Evolutionary conservation across 805 yeast genomes (phyloP), one percentile per base, ranked within the genome.

Genomic region (Spathaspora passalidarum): DNA sequence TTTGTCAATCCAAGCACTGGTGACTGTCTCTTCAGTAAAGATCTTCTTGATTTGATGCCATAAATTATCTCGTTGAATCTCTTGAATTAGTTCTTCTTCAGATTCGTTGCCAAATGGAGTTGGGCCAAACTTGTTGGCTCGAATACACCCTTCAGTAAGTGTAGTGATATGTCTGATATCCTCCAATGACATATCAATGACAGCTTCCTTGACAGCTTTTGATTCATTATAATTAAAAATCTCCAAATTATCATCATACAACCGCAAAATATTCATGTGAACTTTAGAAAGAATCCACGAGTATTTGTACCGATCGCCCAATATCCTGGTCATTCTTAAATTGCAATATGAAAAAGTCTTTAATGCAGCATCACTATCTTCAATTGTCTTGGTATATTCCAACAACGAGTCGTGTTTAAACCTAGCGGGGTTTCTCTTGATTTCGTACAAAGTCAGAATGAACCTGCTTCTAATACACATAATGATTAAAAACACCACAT

Each of bases 31-130:
- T 32, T 34, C 40, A 5, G 44, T 40, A 20, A 20, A 32, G 20
- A 45, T 36, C 16, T 42, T 37, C 22, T 22, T 36, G 4, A 51
- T 18, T 37, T 51, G 53, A 14, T 42, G 21, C 55, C 55, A 51
- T 43, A 51, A 45, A 43, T 51, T 49, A 25, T 47, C 51, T n/a
- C 39, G 26, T 25, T 49, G 53, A 13, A 45, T 40, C 16, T 44
- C 46, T 25, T 43, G 39, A 13, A 44, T 32, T 6, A 39, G 36
- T 21, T 49, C 43, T 13, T 40, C 41, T n/a, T 44, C 47, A 7
- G 51, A 25, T 25, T 29, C 29, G 7, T 14, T 16, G 13, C 20
- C 5, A 7, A 40, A n/a, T 11, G 29, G 18, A 10, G 23, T 13
- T n/a, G 25, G 3, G 13, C 35, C 29, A 2, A 11, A 40, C 20